These are phyloP conservation scores for Bipolaris zeicola DNA, from an alignment of 2,329 filamentous ascomycete genomes.

Conservation along the genomic window DNA sequence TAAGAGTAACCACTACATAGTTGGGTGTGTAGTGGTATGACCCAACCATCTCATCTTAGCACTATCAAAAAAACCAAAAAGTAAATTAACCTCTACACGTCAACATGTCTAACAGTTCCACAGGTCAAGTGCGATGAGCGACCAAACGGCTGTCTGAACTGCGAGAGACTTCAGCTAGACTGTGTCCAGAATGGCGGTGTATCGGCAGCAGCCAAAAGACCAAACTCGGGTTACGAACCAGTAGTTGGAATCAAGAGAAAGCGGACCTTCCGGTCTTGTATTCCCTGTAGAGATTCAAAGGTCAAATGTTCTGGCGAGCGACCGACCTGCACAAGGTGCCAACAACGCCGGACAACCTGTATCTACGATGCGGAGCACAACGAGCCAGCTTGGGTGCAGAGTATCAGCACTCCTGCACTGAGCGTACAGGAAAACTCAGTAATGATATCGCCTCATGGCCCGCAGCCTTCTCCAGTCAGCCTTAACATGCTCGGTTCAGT, in stretches of 20 bases:
- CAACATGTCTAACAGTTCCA: conserved; percentile 9
- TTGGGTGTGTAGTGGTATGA: background rate
- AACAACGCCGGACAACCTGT: conserved; percentile 31
- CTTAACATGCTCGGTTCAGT: conserved; percentile 6
- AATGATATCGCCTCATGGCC: conserved; percentile 21
- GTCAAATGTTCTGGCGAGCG: conserved; percentile 43
- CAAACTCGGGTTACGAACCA: conserved; percentile 23
- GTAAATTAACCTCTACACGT: background rate
- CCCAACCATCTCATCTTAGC: background rate
- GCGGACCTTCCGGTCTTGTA: conserved; percentile 39
- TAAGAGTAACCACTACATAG: background rate
- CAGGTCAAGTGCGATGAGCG: conserved; percentile 44
- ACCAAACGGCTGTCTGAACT: conserved; percentile 39
- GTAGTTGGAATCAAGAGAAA: conserved; percentile 40
- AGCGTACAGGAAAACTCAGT: conserved; percentile 16
- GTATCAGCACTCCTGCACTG: conserved; percentile 24
- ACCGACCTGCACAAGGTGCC: conserved; percentile 37
- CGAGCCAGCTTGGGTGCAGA: conserved; percentile 42
- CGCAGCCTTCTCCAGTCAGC: conserved; percentile 20
- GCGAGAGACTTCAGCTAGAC: conserved; percentile 35
- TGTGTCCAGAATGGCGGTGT: conserved; percentile 35
- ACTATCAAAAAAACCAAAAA: background rate
- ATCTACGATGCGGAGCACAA: conserved; percentile 37
- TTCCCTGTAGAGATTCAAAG: conserved; percentile 39
- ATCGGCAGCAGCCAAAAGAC: conserved; percentile 20